Base-by-base conservation (phyloP, 352 stramenopile genomes). In the Globisporangium echinulatum region DNA sequence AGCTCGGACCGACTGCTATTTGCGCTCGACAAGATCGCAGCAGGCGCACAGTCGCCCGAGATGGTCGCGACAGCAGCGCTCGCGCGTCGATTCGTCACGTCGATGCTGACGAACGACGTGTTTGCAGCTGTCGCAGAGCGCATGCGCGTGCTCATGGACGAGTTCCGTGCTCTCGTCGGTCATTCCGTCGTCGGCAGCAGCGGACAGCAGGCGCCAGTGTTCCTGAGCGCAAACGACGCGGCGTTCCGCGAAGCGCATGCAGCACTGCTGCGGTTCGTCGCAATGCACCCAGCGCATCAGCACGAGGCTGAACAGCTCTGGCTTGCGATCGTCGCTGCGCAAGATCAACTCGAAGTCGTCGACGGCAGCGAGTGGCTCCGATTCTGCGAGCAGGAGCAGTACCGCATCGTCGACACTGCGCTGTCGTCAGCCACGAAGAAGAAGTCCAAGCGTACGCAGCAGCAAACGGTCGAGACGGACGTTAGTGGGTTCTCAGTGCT, bases 341-440 rank as follows among this genome's bases (percentile, higher is more conserved):
- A 89, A 51, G 53, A 48, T 19, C 77, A 82, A 6, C 63, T 90
- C 2, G 69, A 86, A 52, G 25, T 90, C 46, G 56, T 89, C 25
- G 72, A 87, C 51, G 75, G 78, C 8, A 69, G 79, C 44, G 71
- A 86, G 58, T 90, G 81, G 79, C 49, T 89, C 51, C 67, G 72
- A 39, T 93, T 93, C 55, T 88, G 78, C 36, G 81, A 93, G 57
- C 56, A 79, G 58, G 78, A 90, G 39, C 72, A 90, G 59, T 89
- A 79, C 62, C 61, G 55, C 7, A 56, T 78, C 40, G 71, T 92
- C 14, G 78, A 92, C 57, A 43, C 19, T 8, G 52, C 78, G 3
- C 72, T 86, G 9, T 64, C 59, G 25, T 10, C 17, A 38, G 74
- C 71, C 13, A 25, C 4, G 11, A 52, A 42, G 7, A 56, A 66